Conservation (phyloP, 2,329 filamentous ascomycete species). For the Calcarisporium arbuscula region DNA sequence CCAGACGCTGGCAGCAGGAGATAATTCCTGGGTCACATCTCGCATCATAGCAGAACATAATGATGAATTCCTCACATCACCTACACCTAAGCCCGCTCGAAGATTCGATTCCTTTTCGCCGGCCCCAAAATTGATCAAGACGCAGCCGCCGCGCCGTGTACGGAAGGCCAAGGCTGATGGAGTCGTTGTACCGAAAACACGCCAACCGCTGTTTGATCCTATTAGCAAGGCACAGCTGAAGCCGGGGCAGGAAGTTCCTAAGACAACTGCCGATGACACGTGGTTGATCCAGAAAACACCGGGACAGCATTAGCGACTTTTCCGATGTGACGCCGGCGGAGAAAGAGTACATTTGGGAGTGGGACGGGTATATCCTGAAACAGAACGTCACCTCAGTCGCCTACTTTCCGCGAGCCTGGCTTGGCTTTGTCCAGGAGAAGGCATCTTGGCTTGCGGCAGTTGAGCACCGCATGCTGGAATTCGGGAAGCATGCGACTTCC, state of each 20-base stretch:
- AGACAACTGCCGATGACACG: constrained; percentile 36
- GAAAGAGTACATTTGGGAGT: constrained; percentile 53
- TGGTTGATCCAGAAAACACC: constrained; percentile 56
- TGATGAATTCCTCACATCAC: constrained; percentile 32
- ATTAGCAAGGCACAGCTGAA: constrained; percentile 47
- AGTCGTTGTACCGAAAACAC: constrained; percentile 41
- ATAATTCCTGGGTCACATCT: constrained; percentile 38
- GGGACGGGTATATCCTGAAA: constrained; percentile 49
- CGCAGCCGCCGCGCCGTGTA: constrained; percentile 6
- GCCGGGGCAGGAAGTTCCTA: constrained; percentile 41
- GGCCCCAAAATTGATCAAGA: too few relatives aligned
- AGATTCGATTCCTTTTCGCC: constrained; percentile 18
- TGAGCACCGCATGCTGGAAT: constrained; percentile 44
- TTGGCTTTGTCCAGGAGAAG: constrained; percentile 45
- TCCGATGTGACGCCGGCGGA: constrained; percentile 47
- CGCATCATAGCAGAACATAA: too few relatives aligned
- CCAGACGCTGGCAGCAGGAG: constrained; percentile 35
- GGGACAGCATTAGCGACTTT: constrained; percentile 51
- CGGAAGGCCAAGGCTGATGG: constrained; percentile 18
- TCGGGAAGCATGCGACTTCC: constrained; percentile 47
- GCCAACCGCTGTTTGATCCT: constrained; percentile 50
- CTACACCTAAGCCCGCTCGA: constrained; percentile 16
- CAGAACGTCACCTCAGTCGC: constrained; percentile 45
- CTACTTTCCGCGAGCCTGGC: constrained; percentile 45
- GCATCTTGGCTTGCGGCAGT: constrained; percentile 45